A percentile compares a stretch with the other conserved stretches of the same genome.
phyloP scores from a whole-genome alignment of 306 rosid genomes.

The Acmispon strigosus region DNA sequence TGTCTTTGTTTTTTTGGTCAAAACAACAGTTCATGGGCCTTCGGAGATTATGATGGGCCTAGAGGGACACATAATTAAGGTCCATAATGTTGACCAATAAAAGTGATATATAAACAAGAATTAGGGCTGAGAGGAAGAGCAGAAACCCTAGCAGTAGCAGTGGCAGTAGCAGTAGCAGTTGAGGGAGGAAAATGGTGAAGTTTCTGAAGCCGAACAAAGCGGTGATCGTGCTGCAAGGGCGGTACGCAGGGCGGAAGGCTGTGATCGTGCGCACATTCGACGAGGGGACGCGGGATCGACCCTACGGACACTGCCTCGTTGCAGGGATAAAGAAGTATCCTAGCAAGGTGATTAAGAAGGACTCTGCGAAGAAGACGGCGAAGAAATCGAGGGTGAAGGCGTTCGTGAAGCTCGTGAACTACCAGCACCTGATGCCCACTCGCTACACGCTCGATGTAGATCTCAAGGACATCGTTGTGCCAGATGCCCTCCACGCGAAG shows the following conservation, averaged over 20 bases:
- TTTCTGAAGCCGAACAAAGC: slow-evolving; percentile 25
- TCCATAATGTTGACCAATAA: too few relatives aligned
- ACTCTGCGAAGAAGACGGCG: slow-evolving; percentile 19
- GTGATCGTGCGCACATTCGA: slow-evolving; percentile 26
- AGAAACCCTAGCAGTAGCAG: not conserved
- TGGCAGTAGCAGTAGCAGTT: not conserved
- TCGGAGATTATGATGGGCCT: too few relatives aligned
- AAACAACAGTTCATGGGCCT: too few relatives aligned
- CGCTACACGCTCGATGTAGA: slow-evolving; percentile 8
- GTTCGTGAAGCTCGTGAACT: not conserved
- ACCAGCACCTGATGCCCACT: slow-evolving; percentile 7
- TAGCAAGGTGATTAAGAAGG: slow-evolving; percentile 30
- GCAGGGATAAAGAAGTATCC: slow-evolving; percentile 35
- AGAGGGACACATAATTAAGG: too few relatives aligned
- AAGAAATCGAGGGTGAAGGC: slow-evolving; percentile 13
- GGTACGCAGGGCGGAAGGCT: slow-evolving; percentile 32
- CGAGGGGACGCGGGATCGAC: slow-evolving; percentile 28
- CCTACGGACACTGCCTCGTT: slow-evolving; percentile 32
- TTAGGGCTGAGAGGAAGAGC: not conserved
- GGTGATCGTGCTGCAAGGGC: slow-evolving; percentile 33
- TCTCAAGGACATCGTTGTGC: not conserved
- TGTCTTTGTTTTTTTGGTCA: too few relatives aligned
- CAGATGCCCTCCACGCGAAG: not conserved
- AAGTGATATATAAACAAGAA: not conserved
- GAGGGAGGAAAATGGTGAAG: not conserved